Base-by-base conservation (phyloP, 2,329 filamentous ascomycete species). In the Ophiosphaerella herpotricha region DNA sequence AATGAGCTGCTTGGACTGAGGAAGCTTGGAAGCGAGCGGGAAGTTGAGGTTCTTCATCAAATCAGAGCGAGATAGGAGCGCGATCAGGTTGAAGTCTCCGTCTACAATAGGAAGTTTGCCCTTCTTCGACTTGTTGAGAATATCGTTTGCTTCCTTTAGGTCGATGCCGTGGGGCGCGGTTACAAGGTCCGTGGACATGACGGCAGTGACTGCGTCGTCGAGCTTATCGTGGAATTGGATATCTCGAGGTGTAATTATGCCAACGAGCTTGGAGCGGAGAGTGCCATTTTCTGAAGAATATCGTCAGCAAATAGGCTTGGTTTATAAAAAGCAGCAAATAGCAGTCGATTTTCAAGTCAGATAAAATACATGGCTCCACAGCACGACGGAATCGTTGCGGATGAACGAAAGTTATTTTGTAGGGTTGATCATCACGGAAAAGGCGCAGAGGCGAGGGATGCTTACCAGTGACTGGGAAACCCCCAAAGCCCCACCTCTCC, bases 361-460 rank as follows among this genome's bases (percentile, higher is more conserved):
- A 76, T 76, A 82, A 72, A 75, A 75, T 61, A 48, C 70, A 70
- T 71, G 78, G 77, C 77, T 96, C 91, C 90, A 84, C 91, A 96
- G 80, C 83, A 90, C 89, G 84, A 83, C 86, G 80, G 83, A 82
- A 87, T 89, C 88, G 85, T 87, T 95, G 83, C 90, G 91, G 94
- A 93, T 93, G 94, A 99, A 99, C 94, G 94, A 99, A 99, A 99
- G 94, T 97, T 97, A 89, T 85, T 80, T 73, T 68, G 53, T 75
- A 75, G 83, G 82, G 80, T 78, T 82, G 80, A 76, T 85, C 94
- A 96, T 96, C 90, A 91, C 80, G 77, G 64, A 78, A 78, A 72
- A 48, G 44, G 37, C 16, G 23, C 14, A 26, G 60, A 39, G 49
- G 47, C 52, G 50, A 55, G 52, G 40, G 48, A 47, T 55, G 55